Base-by-base conservation (phyloP, 139 green algal genomes). In the Micractinium conductrix region DNA sequence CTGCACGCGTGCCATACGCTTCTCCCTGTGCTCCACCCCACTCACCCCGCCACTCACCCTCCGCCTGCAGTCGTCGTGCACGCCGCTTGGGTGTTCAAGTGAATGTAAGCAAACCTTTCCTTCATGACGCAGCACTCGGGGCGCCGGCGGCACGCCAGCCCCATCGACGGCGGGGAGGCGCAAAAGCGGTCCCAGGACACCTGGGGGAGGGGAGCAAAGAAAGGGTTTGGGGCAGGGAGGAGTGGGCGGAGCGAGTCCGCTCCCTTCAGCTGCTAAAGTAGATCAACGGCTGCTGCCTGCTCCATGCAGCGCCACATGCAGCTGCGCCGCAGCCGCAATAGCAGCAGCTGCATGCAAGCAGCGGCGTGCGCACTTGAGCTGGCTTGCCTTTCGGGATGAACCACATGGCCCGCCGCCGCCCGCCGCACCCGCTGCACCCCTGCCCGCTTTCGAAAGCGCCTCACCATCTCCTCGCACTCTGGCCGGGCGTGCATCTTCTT, bases 151-250 rank as follows among this genome's bases (percentile, higher is more conserved):
- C 37, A 45, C 38, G 68, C 68, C 68, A 74, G 68, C n/a, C 68
- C 68, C 68, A 74, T 48, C 22, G 38, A 45, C 24, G 68, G 68
- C 37, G 68, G 68, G 68, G 50, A 74, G 68, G 38, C 68, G 68
- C 68, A 74, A 14, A 74, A 74, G 30, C 9, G 5, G 21, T 50
- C 68, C 68, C 68, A 74, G 68, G 30, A 44, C 2, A 28, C 26
- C 62, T 69, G 62, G 19, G 62, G 62, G 62, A 3, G 26, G 62
- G 28, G 28, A 62, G 53, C 53, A 62, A 21, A 62, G 62, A 28
- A n/a, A 28, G 3, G 62, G 62, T 30, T 19, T 12, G 26, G 19
- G 17, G 62, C 62, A 38, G 62, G 17, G 28, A 28, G 35, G 62
- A 30, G 62, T 22, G 62, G 22, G 62, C 26, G 62, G 62, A 28